Evolutionary conservation across 1,139 yeast species (phyloP).

Genomic region (Blastobotrys aristatus): DNA sequence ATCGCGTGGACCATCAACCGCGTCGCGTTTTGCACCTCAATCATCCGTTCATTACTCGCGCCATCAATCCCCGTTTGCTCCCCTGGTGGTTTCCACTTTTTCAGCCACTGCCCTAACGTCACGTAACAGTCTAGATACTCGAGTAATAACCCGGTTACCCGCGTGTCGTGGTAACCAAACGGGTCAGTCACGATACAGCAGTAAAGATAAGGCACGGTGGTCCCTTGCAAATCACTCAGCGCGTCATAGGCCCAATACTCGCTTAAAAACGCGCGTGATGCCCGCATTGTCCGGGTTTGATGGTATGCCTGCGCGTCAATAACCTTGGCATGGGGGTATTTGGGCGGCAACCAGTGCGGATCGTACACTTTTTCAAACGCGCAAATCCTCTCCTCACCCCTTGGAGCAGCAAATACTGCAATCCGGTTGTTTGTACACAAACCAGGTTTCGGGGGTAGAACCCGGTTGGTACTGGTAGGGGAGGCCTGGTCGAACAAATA

Average conservation of each 20-base stretch:
- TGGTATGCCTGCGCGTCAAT: not conserved
- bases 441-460: not conserved
- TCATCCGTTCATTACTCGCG: not conserved
- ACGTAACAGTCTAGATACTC: conserved; percentile 16
- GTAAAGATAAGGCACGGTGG: conserved; percentile 19
- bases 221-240: conserved; percentile 21
- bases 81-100: too few relatives aligned
- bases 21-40: conserved; percentile 3
- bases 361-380: conserved; percentile 16
- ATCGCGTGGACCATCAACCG: conserved; percentile 5
- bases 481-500: not conserved
- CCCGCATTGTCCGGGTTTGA: not conserved
- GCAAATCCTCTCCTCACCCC: not conserved
- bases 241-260: conserved; percentile 15
- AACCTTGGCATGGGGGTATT: not conserved
- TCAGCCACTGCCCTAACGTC: conserved; percentile 18
- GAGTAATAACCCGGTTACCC: conserved; percentile 19
- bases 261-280: conserved; percentile 1
- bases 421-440: not conserved
- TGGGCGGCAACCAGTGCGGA: conserved; percentile 2
- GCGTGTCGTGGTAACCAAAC: conserved; percentile 15
- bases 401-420: not conserved
- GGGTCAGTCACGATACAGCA: conserved; percentile 20
- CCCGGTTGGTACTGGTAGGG: not conserved
- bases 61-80: not conserved